Conservation (phyloP, 176 grass and related monocot species). For the Avena eriantha region DNA sequence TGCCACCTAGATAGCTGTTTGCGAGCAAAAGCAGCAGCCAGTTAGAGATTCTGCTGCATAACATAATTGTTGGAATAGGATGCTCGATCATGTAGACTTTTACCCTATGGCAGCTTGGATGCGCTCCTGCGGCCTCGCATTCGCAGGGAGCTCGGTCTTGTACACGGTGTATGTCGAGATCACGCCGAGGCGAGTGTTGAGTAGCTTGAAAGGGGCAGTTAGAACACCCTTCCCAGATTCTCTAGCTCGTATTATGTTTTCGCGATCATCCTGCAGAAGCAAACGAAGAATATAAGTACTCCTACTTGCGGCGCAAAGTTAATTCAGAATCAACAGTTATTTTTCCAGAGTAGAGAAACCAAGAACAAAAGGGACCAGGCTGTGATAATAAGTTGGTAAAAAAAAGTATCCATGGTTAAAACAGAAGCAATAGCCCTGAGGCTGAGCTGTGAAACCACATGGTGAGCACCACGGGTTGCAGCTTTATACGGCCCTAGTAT, state of each 20-base stretch:
- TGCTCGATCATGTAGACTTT: not conserved
- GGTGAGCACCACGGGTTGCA: conserved; percentile 38
- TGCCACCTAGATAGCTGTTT: conserved; percentile 94
- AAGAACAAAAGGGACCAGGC: not conserved
- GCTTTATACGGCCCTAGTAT: conserved; percentile 47
- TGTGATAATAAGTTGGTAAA: conserved; percentile 14
- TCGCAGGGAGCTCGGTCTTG: conserved; percentile 75
- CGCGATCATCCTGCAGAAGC: conserved; percentile 75
- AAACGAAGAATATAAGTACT: not conserved
- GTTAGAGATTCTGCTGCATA: not conserved
- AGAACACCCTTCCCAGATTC: conserved; percentile 91
- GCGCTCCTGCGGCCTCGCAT: conserved; percentile 66
- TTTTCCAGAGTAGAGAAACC: not conserved
- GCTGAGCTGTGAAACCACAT: conserved; percentile 48
- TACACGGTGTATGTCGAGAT: conserved; percentile 93
- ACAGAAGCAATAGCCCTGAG: not conserved
- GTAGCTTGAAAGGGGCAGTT: conserved; percentile 83
- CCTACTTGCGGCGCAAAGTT: not conserved
- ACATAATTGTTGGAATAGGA: conserved; percentile 7
- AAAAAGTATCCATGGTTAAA: conserved; percentile 2
- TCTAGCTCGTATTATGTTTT: conserved; percentile 83
- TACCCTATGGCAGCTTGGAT: conserved; percentile 89
- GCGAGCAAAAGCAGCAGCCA: not conserved
- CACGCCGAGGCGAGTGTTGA: conserved; percentile 92
- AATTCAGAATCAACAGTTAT: not conserved